A percentile compares a stretch with the other conserved stretches of the same genome.
These are phyloP conservation scores for Hypoxylon sp. DNA, from an alignment of 2,329 filamentous ascomycete species.

Conservation along the genomic window DNA sequence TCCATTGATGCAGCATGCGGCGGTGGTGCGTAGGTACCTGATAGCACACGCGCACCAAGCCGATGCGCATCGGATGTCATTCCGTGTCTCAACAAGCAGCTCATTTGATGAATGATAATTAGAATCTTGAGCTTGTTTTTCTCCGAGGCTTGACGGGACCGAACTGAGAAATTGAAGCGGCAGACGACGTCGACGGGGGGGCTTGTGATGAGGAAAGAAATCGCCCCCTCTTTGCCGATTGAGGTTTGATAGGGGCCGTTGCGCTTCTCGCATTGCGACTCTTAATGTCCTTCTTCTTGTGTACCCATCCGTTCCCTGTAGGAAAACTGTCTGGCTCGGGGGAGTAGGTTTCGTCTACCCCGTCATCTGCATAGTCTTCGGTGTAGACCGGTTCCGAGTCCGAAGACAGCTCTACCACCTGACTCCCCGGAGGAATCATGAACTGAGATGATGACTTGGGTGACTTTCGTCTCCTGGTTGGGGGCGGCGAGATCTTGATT, in stretches of 20 bases:
- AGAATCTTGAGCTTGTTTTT: constrained; percentile 45
- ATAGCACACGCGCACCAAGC: background rate
- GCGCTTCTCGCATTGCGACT: constrained; percentile 25
- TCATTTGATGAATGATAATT: constrained; percentile 7
- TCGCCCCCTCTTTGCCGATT: constrained; percentile 13
- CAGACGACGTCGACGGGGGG: constrained; percentile 11
- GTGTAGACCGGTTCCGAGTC: constrained; percentile 54
- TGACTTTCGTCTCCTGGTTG: constrained; percentile 24
- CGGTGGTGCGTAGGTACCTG: background rate
- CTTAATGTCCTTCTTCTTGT: constrained; percentile 43
- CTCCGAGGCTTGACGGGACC: constrained; percentile 34
- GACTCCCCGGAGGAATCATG: constrained; percentile 55
- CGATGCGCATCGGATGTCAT: background rate
- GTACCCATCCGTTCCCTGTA: constrained; percentile 46
- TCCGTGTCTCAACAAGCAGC: background rate
- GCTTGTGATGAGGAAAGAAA: constrained; percentile 39
- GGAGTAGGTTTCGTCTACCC: constrained; percentile 57
- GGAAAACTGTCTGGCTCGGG: constrained; percentile 44
- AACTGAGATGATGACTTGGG: constrained; percentile 47
- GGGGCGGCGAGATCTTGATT: constrained; percentile 50
- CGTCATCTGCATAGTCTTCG: constrained; percentile 59
- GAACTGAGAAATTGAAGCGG: constrained; percentile 12
- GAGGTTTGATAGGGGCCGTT: constrained; percentile 34
- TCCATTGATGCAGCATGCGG: background rate
- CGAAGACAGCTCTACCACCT: constrained; percentile 57